Conservation (phyloP, 495 filamentous ascomycete genomes). For the Penicillium lagena region DNA sequence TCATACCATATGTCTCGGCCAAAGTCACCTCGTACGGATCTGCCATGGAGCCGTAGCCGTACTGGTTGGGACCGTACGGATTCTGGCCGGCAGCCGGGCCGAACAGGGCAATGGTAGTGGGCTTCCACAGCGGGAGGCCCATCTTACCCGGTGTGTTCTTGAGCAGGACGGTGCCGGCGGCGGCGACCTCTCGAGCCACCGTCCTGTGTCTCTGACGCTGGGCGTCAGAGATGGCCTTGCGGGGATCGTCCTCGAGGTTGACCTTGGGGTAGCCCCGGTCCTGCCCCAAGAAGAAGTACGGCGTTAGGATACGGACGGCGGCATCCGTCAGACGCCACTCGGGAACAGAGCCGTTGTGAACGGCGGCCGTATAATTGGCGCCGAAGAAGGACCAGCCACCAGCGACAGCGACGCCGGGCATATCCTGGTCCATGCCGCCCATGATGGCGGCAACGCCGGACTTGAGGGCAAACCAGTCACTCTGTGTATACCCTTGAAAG, state of each 20-base stretch:
- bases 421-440: no score
- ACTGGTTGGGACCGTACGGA: constrained; percentile 57
- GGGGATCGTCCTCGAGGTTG: constrained; percentile 54
- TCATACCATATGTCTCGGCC: constrained; percentile 58
- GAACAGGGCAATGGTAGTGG: constrained; percentile 51
- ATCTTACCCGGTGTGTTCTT: constrained; percentile 54
- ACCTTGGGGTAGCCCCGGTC: constrained; percentile 45
- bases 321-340: no score
- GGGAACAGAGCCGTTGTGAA: no score
- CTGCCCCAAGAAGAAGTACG: constrained; percentile 44
- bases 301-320: no score
- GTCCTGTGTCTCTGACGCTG: constrained; percentile 47
- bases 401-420: no score
- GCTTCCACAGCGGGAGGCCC: constrained; percentile 51
- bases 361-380: no score
- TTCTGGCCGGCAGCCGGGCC: constrained; percentile 58
- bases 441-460: no score
- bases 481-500: no score
- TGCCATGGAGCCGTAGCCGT: no score
- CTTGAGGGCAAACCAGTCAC: no score
- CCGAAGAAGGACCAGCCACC: no score
- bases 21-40: no score
- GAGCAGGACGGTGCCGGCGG: constrained; percentile 58
- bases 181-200: constrained; percentile 55
- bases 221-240: constrained; percentile 65